These are phyloP conservation scores for Fusarium transvaalense DNA, from an alignment of 2,329 filamentous ascomycete species.

Conservation along the genomic window DNA sequence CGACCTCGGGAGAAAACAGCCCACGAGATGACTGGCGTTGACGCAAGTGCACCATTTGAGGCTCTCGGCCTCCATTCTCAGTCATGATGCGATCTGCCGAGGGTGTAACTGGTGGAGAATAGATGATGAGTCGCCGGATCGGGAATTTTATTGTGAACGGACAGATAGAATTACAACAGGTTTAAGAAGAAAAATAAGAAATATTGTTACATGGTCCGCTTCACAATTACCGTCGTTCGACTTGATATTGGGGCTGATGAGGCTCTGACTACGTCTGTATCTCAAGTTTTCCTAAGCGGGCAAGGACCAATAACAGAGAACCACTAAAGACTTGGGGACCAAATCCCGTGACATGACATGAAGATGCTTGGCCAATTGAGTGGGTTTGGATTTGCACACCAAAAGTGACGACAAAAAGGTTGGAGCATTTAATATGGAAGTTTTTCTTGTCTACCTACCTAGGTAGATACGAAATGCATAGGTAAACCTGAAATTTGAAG, in stretches of 20 bases:
- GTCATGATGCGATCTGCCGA: constrained; percentile 32
- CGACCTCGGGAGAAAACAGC: constrained; percentile 58
- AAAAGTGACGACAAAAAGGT: constrained; percentile 18
- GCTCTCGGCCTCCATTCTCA: constrained; percentile 30
- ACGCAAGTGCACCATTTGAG: constrained; percentile 39
- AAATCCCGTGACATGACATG: constrained; percentile 45
- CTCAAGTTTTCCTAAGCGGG: constrained; percentile 30
- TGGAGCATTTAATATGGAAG: not conserved
- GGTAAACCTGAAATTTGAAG: not conserved
- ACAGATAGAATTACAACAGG: constrained; percentile 24
- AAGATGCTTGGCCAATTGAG: constrained; percentile 20
- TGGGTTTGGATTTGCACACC: constrained; percentile 23
- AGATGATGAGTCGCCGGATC: not conserved
- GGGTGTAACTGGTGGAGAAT: not conserved
- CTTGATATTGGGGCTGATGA: constrained; percentile 35
- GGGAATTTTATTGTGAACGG: not conserved
- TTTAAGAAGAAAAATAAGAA: not conserved
- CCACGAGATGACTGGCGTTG: constrained; percentile 50
- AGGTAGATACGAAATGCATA: not conserved
- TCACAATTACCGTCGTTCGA: constrained; percentile 4
- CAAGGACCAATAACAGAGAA: constrained; percentile 25
- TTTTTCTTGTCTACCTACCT: not conserved
- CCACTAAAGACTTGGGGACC: constrained; percentile 21
- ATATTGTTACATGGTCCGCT: constrained; percentile 43
- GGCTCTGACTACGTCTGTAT: constrained; percentile 23